Evolutionary conservation across 257 asterid genomes (phyloP).

Genomic region (Plantago elongata): DNA sequence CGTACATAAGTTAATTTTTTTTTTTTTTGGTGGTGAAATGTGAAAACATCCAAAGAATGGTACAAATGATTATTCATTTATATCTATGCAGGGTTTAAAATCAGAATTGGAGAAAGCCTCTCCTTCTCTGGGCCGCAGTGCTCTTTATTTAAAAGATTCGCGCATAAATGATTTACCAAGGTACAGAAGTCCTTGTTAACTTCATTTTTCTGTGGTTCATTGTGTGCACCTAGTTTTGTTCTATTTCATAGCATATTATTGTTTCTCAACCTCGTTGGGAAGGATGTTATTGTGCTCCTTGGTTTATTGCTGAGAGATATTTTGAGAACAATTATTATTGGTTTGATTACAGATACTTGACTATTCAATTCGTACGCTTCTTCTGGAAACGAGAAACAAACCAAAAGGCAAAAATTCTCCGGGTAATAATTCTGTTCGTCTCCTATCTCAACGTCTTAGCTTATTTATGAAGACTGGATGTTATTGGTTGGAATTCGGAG

Average conservation of each 20-base stretch:
- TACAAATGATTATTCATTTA: constrained; percentile 15
- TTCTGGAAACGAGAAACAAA: constrained; percentile 99
- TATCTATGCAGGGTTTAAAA: constrained; percentile 65
- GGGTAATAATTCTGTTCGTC: constrained; percentile 50
- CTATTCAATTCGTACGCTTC: constrained; percentile 90
- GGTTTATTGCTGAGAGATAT: neutral
- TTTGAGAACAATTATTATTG: constrained; percentile 20
- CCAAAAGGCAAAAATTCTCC: constrained; percentile 95
- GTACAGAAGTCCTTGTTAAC: constrained; percentile 30
- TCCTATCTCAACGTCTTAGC: neutral
- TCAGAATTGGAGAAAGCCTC: constrained; percentile 96
- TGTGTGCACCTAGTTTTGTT: constrained; percentile 6
- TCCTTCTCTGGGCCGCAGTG: constrained; percentile 95
- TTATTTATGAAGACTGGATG: constrained; percentile 21
- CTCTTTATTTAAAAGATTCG: constrained; percentile 80
- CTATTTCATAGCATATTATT: constrained; percentile 20
- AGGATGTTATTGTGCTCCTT: neutral
- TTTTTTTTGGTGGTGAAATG: neutral
- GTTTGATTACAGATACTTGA: constrained; percentile 68
- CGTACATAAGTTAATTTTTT: constrained; percentile 9
- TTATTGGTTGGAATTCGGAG: constrained; percentile 1
- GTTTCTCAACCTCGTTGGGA: constrained; percentile 4
- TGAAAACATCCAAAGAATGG: constrained; percentile 13
- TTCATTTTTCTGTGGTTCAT: constrained; percentile 19
- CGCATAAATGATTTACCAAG: constrained; percentile 89